phyloP scores from a whole-genome alignment of 345 rosid genomes.

The Citrus glauca region DNA sequence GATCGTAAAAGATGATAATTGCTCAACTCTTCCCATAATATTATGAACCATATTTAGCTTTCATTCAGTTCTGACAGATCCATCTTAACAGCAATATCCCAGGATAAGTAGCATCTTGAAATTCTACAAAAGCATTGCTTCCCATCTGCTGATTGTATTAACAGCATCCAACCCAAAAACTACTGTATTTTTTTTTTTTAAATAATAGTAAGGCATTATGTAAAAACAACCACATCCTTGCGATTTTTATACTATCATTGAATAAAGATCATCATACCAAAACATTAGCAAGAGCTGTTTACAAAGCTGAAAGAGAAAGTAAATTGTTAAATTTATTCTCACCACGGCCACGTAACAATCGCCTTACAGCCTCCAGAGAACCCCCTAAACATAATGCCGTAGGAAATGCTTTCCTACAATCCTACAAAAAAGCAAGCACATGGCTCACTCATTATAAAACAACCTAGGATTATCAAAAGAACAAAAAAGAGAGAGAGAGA shows the following conservation, averaged over 20 bases:
- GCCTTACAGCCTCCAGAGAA: conserved; percentile 62
- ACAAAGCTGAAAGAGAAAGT: background rate
- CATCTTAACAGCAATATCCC: background rate
- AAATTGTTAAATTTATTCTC: conserved; percentile 22
- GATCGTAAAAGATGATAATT: background rate
- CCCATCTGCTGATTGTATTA: background rate
- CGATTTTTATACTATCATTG: background rate
- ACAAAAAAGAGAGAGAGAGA: background rate
- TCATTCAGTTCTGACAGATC: background rate
- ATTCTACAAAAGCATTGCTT: background rate
- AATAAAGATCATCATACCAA: background rate
- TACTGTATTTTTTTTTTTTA: background rate
- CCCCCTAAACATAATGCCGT: conserved; percentile 83
- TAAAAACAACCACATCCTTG: background rate
- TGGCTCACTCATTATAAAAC: background rate
- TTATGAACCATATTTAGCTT: background rate
- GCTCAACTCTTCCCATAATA: background rate
- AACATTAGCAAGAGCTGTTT: background rate
- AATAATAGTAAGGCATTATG: background rate
- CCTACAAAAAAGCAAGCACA: conserved; percentile 40
- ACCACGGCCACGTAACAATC: conserved; percentile 67
- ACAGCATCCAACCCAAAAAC: background rate
- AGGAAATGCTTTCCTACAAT: conserved; percentile 82
- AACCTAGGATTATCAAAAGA: background rate
- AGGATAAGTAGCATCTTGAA: background rate